Evolutionary conservation across 2,329 filamentous ascomycete genomes (phyloP).

Genomic region (Sporothrix luriei): DNA sequence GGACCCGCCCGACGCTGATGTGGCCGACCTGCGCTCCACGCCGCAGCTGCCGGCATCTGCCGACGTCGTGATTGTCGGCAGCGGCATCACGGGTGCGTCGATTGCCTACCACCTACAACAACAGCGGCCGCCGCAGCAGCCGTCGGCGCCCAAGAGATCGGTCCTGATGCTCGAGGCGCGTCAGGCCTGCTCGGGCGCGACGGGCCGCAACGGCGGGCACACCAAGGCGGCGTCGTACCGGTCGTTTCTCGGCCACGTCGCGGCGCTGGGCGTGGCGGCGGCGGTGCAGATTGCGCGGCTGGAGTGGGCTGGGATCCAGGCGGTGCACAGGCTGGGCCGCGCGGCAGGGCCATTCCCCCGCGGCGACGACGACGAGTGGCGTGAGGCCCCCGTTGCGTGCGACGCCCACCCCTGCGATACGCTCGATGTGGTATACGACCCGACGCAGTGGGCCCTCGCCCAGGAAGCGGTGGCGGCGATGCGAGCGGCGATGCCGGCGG

Average conservation of each 20-base stretch:
- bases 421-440: slow-evolving; percentile 61
- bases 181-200: slow-evolving; percentile 67
- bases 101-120: slow-evolving; percentile 57
- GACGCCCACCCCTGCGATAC: slow-evolving; percentile 57
- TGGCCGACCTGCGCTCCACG: slow-evolving; percentile 54
- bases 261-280: slow-evolving; percentile 50
- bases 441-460: slow-evolving; percentile 46
- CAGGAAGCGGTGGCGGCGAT: slow-evolving; percentile 49
- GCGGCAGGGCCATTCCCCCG: slow-evolving; percentile 40
- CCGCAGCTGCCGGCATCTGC: slow-evolving; percentile 54
- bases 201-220: slow-evolving; percentile 59
- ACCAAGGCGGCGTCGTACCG: slow-evolving; percentile 52
- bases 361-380: neutral
- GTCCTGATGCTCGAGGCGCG: slow-evolving; percentile 67
- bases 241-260: slow-evolving; percentile 53
- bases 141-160: slow-evolving; percentile 40
- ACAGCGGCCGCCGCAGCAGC: too few species aligned
- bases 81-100: slow-evolving; percentile 65
- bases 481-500: slow-evolving; percentile 47
- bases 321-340: slow-evolving; percentile 59
- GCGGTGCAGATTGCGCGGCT: slow-evolving; percentile 56
- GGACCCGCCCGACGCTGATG: slow-evolving; percentile 52
- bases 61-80: slow-evolving; percentile 65
- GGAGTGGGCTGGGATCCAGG: slow-evolving; percentile 56
- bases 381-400: slow-evolving; percentile 46